Base-by-base conservation (phyloP, 1,284 basidiomycete genomes). In the Trametes hirsuta region DNA sequence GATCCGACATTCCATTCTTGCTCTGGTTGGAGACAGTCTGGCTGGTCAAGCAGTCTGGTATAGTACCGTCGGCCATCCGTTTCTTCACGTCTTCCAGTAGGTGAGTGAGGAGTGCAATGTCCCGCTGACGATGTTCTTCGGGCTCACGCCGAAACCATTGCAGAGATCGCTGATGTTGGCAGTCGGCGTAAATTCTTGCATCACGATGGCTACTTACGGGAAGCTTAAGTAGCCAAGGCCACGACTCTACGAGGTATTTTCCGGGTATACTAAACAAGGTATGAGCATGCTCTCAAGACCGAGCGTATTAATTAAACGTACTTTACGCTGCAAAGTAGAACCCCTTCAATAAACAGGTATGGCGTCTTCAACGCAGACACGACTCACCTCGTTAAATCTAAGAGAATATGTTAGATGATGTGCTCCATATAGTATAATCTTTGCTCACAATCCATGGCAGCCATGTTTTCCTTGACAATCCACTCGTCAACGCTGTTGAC, bases 211-310 rank as follows among this genome's bases (percentile, higher is more conserved):
- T 0, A 63, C 71, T 42, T 64, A 72, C 72, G 6, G 81, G 82
- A 6, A 83, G 72, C 58, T 79, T 79, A 12, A 82, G 70, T 1
- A 83, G 73, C 74, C 80, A 80, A 0, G 81, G 81, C 72, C 78
- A 76, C 4, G 79, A 76, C 68, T 84, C 81, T 12, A 83, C 81
- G 5, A 82, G 65, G 59, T 82, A 83, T 67, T 83, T 83, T 40
- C 81, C 81, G 1, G 81, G 82, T 55, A 84, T 82, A 61, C 81
- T 84, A 54, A 9, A 8, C 5, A 4, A 2, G 18, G 4, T 8
- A 22, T 53, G 1, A 53, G 51, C 11, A 21, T 12, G 12, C 18
- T 6, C 24, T n/a, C 12, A 40, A 15, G 4, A n/a, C 6, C 21
- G 14, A 12, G 6, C 8, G 36, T 24, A 21, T 4, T 1, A 4